Evolutionary conservation across 106 monocot genomes (phyloP).

Genomic region (Xerophyta viscosa): DNA sequence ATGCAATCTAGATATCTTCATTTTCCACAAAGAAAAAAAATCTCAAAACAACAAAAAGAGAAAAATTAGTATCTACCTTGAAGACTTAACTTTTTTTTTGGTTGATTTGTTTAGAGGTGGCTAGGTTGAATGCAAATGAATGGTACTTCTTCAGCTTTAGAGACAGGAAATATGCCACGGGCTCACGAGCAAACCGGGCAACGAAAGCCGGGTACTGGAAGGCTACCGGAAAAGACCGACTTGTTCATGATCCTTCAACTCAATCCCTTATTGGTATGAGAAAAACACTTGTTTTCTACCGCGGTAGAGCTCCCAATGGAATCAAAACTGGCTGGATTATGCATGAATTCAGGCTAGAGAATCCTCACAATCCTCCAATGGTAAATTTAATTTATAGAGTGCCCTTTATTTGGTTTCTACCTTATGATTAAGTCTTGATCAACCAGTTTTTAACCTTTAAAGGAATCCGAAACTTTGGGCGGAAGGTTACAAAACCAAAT

Average conservation of each 20-base stretch:
- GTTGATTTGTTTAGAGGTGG: too few species aligned
- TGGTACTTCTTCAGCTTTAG: constrained; percentile 91
- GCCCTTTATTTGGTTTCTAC: neutral
- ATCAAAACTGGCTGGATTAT: constrained; percentile 53
- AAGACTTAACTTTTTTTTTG: too few species aligned
- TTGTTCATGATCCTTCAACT: constrained; percentile 16
- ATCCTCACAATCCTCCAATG: constrained; percentile 39
- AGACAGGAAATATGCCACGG: constrained; percentile 66
- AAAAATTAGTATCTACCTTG: too few species aligned
- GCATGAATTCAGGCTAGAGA: constrained; percentile 59
- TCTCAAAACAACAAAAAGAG: too few species aligned
- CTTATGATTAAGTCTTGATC: neutral
- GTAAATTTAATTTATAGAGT: constrained; percentile 9
- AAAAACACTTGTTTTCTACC: constrained; percentile 61
- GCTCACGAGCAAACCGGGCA: constrained; percentile 52
- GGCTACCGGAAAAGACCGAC: constrained; percentile 54
- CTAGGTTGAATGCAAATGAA: constrained; percentile 51
- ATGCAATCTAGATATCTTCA: too few species aligned
- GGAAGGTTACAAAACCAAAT: too few species aligned
- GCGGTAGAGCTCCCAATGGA: constrained; percentile 59
- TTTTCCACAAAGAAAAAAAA: too few species aligned
- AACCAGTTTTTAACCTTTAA: neutral
- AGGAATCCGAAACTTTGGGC: neutral
- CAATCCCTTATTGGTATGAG: constrained; percentile 47
- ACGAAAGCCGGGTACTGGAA: constrained; percentile 67